phyloP scores from a whole-genome alignment of 257 asterid genomes.

The Striga asiatica region DNA sequence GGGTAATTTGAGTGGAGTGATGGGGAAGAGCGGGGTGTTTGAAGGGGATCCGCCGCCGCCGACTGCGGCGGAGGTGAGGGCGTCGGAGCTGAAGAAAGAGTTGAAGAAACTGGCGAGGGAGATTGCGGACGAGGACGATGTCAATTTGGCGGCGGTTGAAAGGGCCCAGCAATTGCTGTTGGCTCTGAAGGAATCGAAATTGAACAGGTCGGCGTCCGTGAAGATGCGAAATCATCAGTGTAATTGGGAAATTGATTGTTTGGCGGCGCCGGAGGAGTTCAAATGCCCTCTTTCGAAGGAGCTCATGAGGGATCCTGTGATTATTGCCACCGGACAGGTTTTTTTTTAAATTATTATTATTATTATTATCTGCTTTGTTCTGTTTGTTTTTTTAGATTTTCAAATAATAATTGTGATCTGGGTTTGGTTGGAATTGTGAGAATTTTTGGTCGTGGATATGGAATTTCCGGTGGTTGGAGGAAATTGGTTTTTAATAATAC shows the following conservation, averaged over 20 bases:
- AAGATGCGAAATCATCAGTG: constrained; percentile 11
- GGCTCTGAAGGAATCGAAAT: constrained; percentile 50
- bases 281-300: constrained; percentile 77
- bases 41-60: constrained; percentile 35
- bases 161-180: constrained; percentile 41
- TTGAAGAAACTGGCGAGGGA: constrained; percentile 51
- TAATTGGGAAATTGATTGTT: constrained; percentile 12
- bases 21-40: constrained; percentile 74
- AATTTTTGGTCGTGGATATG: neutral
- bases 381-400: too few relatives aligned
- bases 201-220: constrained; percentile 31
- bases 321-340: constrained; percentile 83
- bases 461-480: neutral
- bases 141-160: constrained; percentile 51
- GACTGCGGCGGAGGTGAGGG: constrained; percentile 40
- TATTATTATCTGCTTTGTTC: neutral
- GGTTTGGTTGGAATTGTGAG: constrained; percentile 1
- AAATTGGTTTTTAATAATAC: neutral
- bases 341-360: neutral
- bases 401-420: neutral
- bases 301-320: constrained; percentile 87
- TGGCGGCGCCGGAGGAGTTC: constrained; percentile 64
- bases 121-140: constrained; percentile 51
- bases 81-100: constrained; percentile 56
- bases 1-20: too few relatives aligned